Conservation (phyloP, 805 yeast species). For the Saccharomycopsis guyanensis region DNA sequence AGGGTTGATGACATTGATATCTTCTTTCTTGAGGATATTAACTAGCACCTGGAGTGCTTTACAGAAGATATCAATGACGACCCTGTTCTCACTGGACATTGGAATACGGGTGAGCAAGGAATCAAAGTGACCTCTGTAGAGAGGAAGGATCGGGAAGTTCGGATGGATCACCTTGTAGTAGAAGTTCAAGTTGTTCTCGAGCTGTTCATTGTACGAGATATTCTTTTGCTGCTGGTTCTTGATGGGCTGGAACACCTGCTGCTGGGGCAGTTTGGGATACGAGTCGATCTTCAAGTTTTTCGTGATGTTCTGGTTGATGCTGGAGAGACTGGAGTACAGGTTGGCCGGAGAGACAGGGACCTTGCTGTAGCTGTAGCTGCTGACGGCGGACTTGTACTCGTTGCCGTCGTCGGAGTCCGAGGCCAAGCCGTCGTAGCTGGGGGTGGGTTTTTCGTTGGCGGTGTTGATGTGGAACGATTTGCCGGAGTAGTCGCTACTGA, state of each 20-base stretch:
- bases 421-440: slow-evolving; percentile 2
- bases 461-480: neutral
- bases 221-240: slow-evolving; percentile 1
- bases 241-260: neutral
- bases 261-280: slow-evolving; percentile 1
- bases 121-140: slow-evolving; percentile 24
- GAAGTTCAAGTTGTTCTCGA: slow-evolving; percentile 26
- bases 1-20: slow-evolving; percentile 26
- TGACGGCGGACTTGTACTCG: slow-evolving; percentile 8
- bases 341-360: slow-evolving; percentile 11
- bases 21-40: slow-evolving; percentile 27
- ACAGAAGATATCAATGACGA: slow-evolving; percentile 30
- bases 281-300: neutral
- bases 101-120: slow-evolving; percentile 20
- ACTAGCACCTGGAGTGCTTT: slow-evolving; percentile 30
- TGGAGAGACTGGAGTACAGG: slow-evolving; percentile 4
- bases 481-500: slow-evolving; percentile 32
- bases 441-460: neutral
- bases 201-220: slow-evolving; percentile 13
- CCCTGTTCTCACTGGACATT: slow-evolving; percentile 23
- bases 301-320: slow-evolving; percentile 7
- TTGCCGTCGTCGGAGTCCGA: slow-evolving; percentile 11
- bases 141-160: slow-evolving; percentile 35
- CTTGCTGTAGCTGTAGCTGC: slow-evolving; percentile 3
- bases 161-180: slow-evolving; percentile 34